Base-by-base conservation (phyloP, 352 stramenopile species). In the Phytophthora lateralis region DNA sequence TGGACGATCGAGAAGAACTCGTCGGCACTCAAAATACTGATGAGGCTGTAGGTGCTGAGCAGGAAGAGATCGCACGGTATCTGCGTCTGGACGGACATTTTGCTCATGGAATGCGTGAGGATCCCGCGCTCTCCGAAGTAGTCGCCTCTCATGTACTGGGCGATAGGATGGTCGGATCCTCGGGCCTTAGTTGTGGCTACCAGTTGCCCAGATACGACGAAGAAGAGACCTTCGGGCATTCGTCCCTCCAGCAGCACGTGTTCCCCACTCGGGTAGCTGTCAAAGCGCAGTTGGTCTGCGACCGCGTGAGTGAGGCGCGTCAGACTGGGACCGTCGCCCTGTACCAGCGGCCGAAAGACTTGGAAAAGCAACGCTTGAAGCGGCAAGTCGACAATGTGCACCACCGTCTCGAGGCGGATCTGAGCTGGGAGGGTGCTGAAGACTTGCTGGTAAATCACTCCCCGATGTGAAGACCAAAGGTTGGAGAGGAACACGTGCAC, bases 21-120 rank as follows among this genome's bases (percentile, higher is more conserved):
- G 18, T 70, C 55, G 6, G 24, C 24, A 38, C 35, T 56, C 15
- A 74, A 35, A 15, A 66, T 51, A 5, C 41, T 48, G 11, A 38
- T 42, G 7, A 73, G 26, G 14, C 30, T 57, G 26, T 70, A 56
- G 10, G 71, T 67, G 18, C 53, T 73, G 0, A 90, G 61, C 6
- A 70, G 70, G 17, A 90, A 74, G 42, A 90, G 24, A 46, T 90
- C 78, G 34, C 78, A 89, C 2, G 72, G 75, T 24, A 75, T 71
- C 11, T 80, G 45, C 5, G 81, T 75, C 34, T 72, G 67, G 6
- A 89, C 68, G 0, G 81, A 79, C 27, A 73, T 66, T 9, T 45
- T 59, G 57, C 76, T 85, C 20, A 84, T 68, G 0, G 75, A 73
- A 17, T 80, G 66, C 0, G 60, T 69, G 8, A 88, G 54, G 4